Evolutionary conservation across 345 rosid genomes (phyloP).

Genomic region (Eucalyptus pauciflora): DNA sequence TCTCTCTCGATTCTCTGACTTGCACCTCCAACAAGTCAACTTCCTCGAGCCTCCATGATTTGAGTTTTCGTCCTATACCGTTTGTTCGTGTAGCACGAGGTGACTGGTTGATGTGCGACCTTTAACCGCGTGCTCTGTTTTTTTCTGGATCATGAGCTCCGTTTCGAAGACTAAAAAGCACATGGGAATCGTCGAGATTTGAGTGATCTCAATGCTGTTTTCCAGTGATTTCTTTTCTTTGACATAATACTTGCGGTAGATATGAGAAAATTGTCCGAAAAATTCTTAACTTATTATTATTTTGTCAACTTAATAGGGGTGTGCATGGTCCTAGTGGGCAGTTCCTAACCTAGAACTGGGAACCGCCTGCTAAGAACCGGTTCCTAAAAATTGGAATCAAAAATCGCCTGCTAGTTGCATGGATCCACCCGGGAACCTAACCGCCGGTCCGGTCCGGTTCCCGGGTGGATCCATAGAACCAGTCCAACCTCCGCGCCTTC

Average conservation of each 20-base stretch:
- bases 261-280: too few species aligned
- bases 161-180: not conserved
- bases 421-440: too few species aligned
- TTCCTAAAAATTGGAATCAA: too few species aligned
- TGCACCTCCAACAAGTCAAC: not conserved
- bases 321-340: too few species aligned
- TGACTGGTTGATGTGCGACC: not conserved
- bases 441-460: too few species aligned
- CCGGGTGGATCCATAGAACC: too few species aligned
- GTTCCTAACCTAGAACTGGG: too few species aligned
- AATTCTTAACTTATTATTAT: too few species aligned
- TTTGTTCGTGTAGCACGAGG: not conserved
- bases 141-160: not conserved
- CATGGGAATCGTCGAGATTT: not conserved
- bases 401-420: too few species aligned
- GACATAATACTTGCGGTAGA: fast-evolving
- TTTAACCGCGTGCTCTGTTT: not conserved
- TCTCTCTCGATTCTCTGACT: not conserved
- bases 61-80: not conserved
- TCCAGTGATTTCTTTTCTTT: not conserved
- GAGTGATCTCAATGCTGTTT: not conserved
- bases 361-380: too few species aligned
- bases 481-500: too few species aligned
- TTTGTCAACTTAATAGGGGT: not conserved
- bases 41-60: not conserved